A percentile compares a stretch with the other conserved stretches of the same genome.
phyloP scores from a whole-genome alignment of 768 basidiomycete species.

The Coprinopsis cinerea region DNA sequence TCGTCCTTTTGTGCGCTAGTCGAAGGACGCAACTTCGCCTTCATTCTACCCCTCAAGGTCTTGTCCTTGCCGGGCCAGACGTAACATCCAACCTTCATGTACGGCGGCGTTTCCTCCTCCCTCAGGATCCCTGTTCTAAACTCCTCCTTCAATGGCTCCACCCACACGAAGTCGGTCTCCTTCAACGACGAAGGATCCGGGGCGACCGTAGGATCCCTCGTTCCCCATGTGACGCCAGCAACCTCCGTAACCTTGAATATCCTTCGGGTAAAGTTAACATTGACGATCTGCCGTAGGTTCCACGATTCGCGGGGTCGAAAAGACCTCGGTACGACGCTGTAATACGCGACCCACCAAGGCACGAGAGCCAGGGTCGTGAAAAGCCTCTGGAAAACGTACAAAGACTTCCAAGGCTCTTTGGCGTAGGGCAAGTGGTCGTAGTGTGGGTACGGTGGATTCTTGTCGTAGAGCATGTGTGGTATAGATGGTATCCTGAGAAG shows the following conservation, averaged over 20 bases:
- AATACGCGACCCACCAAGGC: conserved; percentile 39
- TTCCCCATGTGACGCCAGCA: conserved; percentile 51
- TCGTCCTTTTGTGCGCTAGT: conserved; percentile 6
- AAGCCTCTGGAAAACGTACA: conserved; percentile 43
- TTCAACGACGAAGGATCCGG: conserved; percentile 22
- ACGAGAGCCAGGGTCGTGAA: conserved; percentile 44
- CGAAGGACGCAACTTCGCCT: background rate
- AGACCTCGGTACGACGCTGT: conserved; percentile 36
- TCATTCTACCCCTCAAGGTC: conserved; percentile 6
- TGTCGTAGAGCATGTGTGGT: conserved; percentile 25
- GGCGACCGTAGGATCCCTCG: conserved; percentile 30
- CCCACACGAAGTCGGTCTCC: conserved; percentile 47
- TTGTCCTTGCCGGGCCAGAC: conserved; percentile 36
- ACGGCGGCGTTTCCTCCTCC: conserved; percentile 32
- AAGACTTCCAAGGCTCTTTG: conserved; percentile 37
- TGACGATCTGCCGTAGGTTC: conserved; percentile 43
- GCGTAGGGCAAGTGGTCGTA: conserved; percentile 39
- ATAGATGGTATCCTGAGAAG: background rate
- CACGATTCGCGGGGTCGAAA: conserved; percentile 44
- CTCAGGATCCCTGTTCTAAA: conserved; percentile 38
- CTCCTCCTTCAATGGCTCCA: conserved; percentile 32
- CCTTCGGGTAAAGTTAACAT: conserved; percentile 46
- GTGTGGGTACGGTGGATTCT: conserved; percentile 33
- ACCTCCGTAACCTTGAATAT: conserved; percentile 50
- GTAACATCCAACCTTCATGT: conserved; percentile 39